These are phyloP conservation scores for Acaromyces ingoldii DNA, from an alignment of 1,284 basidiomycete genomes.

Conservation along the genomic window DNA sequence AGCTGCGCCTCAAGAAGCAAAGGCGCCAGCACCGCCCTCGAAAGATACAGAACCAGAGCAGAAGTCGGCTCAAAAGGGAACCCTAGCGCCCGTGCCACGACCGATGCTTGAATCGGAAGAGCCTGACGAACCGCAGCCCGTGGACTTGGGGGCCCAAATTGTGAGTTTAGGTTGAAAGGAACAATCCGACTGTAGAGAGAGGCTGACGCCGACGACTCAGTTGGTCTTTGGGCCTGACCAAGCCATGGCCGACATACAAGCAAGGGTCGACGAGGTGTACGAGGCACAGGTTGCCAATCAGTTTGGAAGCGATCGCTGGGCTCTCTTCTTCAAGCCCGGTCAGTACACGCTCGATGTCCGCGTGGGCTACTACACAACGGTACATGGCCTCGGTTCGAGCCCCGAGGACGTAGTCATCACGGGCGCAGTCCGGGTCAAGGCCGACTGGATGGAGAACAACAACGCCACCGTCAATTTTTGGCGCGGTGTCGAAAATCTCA, in stretches of 20 bases:
- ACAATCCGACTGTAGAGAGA: too few species aligned
- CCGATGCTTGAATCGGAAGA: too few species aligned
- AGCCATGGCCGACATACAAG: background rate
- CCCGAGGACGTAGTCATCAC: background rate
- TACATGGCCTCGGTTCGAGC: background rate
- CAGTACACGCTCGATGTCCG: background rate
- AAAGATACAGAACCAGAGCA: too few species aligned
- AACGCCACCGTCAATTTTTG: slow-evolving; percentile 6
- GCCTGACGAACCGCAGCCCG: too few species aligned
- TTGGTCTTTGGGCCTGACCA: slow-evolving; percentile 1
- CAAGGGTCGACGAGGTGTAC: slow-evolving; percentile 14
- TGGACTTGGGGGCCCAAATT: too few species aligned
- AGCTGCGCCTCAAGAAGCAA: too few species aligned
- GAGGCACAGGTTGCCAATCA: background rate
- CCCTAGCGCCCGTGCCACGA: too few species aligned
- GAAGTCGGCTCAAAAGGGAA: too few species aligned
- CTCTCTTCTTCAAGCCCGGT: slow-evolving; percentile 1
- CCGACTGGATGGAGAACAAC: background rate
- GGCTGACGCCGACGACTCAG: background rate
- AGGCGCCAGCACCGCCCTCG: too few species aligned
- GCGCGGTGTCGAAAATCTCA: slow-evolving; percentile 6
- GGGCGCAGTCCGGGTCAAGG: slow-evolving; percentile 3
- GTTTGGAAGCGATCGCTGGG: slow-evolving; percentile 3
- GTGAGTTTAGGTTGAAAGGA: too few species aligned
- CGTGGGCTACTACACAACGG: slow-evolving; percentile 7